Evolutionary conservation across 352 stramenopile genomes (phyloP), one percentile per base, ranked within the genome.

Genomic region (Globisporangium lucens): DNA sequence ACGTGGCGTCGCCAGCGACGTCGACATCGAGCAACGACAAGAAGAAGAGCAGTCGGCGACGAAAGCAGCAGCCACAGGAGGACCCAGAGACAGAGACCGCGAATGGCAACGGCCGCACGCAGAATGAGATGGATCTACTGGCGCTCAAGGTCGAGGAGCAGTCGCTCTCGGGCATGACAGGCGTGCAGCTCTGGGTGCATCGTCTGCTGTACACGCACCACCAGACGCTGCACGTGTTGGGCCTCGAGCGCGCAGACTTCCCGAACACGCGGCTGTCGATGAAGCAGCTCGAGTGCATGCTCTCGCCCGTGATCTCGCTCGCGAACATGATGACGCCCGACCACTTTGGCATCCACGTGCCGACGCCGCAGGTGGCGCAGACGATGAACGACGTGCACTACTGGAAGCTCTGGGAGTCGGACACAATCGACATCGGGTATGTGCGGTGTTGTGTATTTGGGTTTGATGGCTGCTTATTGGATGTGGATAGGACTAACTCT

Each of bases 321-420:
- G 85, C 77, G 53, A 82, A 83, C 61, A 74, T 81, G 13, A 76
- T 93, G 71, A 70, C 68, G 20, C 76, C 83, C 1, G 74, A 82
- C 10, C 85, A 93, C 56, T 93, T 93, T 67, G 85, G 85, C 8
- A 91, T 93, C 59, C 82, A 83, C 61, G 78, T 84, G 51, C 85
- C 85, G 2, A 85, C 85, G 24, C 78, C 81, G 6, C 70, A 87
- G 65, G 83, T 93, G 69, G 85, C 85, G 24, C 60, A 60, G 43
- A 90, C 81, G 9, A 93, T 93, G 82, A 87, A 68, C 24, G 83
- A 92, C 60, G 83, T 94, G 24, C 86, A 93, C 69, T 94, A 94
- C 64, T 93, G 85, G 82, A 94, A 93, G 70, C 76, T 94, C 3
- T 94, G 83, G 85, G 85, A 94, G 57, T 90, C 80, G 3, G 87